phyloP scores from a whole-genome alignment of 2,329 filamentous ascomycete genomes.

The Curvularia hawaiiensis region DNA sequence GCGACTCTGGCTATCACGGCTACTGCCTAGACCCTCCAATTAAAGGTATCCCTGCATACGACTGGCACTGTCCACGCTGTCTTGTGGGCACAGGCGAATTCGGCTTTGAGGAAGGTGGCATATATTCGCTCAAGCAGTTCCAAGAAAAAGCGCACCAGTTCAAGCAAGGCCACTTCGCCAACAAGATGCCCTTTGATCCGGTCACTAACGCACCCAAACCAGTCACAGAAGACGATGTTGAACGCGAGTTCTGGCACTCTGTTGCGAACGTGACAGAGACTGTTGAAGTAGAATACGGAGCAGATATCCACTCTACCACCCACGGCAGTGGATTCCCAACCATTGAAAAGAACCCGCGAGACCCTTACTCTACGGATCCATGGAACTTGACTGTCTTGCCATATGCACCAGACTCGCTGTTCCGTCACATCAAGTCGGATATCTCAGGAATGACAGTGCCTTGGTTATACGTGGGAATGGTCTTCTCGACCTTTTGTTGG shows the following conservation, averaged over 20 bases:
- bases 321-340: constrained; percentile 98
- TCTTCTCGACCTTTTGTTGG: constrained; percentile 99
- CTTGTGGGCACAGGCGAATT: constrained; percentile 96
- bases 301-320: constrained; percentile 97
- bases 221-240: constrained; percentile 93
- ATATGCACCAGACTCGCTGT: constrained; percentile 87
- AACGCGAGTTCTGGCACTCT: constrained; percentile 94
- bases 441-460: constrained; percentile 99
- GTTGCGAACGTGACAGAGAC: constrained; percentile 94
- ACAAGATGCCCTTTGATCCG: constrained; percentile 86
- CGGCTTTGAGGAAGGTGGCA: constrained; percentile 93
- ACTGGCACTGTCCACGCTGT: constrained; percentile 96
- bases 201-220: constrained; percentile 79
- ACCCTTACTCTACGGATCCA: constrained; percentile 84
- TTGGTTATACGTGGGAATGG: constrained; percentile 99
- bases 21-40: constrained; percentile 87
- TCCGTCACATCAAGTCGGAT: constrained; percentile 96
- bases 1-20: constrained; percentile 86
- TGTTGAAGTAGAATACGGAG: constrained; percentile 96
- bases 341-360: constrained; percentile 84
- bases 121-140: constrained; percentile 94
- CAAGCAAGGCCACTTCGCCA: constrained; percentile 91
- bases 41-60: constrained; percentile 75
- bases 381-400: constrained; percentile 97
- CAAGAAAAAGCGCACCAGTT: constrained; percentile 96